Conservation (phyloP, 768 basidiomycete species). For the Russula foetens region DNA sequence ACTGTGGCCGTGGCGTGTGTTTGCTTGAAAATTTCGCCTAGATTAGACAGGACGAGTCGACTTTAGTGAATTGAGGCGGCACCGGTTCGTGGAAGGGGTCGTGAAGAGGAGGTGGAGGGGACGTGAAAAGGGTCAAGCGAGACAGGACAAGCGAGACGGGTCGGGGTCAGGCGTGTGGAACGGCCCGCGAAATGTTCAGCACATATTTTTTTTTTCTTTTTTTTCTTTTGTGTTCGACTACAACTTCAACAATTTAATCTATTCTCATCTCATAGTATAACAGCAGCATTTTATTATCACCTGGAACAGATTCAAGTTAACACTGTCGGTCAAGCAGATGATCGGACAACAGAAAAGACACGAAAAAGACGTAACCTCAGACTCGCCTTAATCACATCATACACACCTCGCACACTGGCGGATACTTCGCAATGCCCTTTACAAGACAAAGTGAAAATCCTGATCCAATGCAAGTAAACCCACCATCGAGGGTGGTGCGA, state of each 20-base stretch:
- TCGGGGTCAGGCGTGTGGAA: too few relatives aligned
- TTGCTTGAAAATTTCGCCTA: background rate
- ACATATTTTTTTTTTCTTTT: background rate
- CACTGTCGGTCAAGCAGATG: background rate
- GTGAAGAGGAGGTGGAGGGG: background rate
- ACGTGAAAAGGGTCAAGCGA: background rate
- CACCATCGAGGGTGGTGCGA: conserved; percentile 38
- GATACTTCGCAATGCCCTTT: conserved; percentile 19
- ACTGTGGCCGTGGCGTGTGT: background rate
- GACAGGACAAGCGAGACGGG: too few relatives aligned
- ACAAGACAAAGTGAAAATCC: conserved; percentile 6
- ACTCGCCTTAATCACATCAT: conserved; percentile 85
- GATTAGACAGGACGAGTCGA: background rate
- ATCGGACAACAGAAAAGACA: background rate
- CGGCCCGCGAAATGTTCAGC: too few relatives aligned
- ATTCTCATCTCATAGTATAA: background rate
- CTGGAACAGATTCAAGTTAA: background rate
- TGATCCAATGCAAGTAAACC: conserved; percentile 21
- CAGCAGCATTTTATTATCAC: background rate
- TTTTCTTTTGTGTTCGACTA: background rate
- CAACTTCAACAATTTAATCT: too few relatives aligned
- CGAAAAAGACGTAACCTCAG: conserved; percentile 43
- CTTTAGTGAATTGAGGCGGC: background rate
- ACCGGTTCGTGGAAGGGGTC: background rate
- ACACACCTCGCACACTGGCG: conserved; percentile 46